Evolutionary conservation across 2,329 filamentous ascomycete genomes (phyloP), one percentile per base, ranked within the genome.

Genomic region (Stemphylium beticola): DNA sequence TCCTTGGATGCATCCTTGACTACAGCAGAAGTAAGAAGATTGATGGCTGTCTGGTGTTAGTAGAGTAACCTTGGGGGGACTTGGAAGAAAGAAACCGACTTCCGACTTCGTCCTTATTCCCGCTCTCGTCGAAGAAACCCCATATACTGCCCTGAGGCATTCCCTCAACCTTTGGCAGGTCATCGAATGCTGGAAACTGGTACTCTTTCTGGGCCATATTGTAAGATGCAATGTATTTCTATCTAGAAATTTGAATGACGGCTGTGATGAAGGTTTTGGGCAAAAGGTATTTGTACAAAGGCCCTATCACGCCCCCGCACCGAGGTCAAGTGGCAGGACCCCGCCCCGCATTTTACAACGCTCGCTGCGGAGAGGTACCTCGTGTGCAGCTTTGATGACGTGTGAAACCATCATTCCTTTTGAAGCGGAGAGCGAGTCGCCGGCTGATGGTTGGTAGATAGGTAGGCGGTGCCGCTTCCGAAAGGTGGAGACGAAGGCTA

Each of bases 71-170:
- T n/a, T 5, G 8, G 9, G 24, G 12, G 8, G 3, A 9, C 22
- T 17, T 41, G 5, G 24, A 12, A 20, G 6, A 5, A 15, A 2
- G 0, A 7, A 15, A 77, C 5, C 80, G 74, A 53, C 82, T 78
- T 18, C 83, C 83, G 0, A 84, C 69, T 4, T 83, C 83, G 69
- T 85, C 83, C 46, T 83, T 72, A 44, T 69, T 68, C 7, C 69
- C 71, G 18, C 72, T 58, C 18, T 68, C 69, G 49, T 74, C 70
- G 31, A 71, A 74, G 40, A 73, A 66, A 0, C 71, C 71, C 71
- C 72, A 75, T 31, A 68, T 55, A 43, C 60, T 73, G 8, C 71
- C 71, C 22, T 74, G 71, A 1, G 72, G 72, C 66, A 71, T 64
- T 4, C 65, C 65, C 18, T 66, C 62, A 4, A 73, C 65, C 43